Evolutionary conservation across 1,139 yeast genomes (phyloP).

Genomic region (Pichia sp.): DNA sequence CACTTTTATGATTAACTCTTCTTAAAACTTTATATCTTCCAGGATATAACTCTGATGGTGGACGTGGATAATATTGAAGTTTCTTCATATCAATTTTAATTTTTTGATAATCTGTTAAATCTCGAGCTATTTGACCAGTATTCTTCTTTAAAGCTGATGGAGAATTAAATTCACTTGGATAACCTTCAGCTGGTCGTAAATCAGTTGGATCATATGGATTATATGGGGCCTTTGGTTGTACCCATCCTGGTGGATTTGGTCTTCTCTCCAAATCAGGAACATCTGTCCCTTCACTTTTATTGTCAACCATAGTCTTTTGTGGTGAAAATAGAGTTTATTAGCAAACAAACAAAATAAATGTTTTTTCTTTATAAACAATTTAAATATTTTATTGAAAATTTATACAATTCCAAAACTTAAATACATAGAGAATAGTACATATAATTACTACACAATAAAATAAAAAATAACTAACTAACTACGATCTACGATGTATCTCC

Average conservation of each 20-base stretch:
- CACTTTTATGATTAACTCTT: slow-evolving; percentile 47
- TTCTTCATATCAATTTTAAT: slow-evolving; percentile 69
- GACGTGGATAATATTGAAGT: slow-evolving; percentile 74
- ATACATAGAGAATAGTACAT: too few relatives aligned
- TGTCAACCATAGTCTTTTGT: neutral
- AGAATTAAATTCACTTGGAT: slow-evolving; percentile 68
- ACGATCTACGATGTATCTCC: too few relatives aligned
- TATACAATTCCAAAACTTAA: too few relatives aligned
- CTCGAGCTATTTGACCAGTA: slow-evolving; percentile 54
- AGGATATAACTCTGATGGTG: slow-evolving; percentile 65
- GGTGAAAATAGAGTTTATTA: neutral
- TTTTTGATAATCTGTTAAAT: slow-evolving; percentile 62
- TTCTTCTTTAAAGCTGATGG: slow-evolving; percentile 52
- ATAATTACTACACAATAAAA: too few relatives aligned
- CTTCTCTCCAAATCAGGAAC: slow-evolving; percentile 40
- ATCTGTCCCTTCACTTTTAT: neutral
- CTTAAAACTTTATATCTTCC: slow-evolving; percentile 74
- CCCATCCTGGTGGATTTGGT: slow-evolving; percentile 81
- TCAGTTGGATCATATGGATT: slow-evolving; percentile 82
- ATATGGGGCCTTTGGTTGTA: slow-evolving; percentile 75
- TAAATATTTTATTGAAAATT: too few relatives aligned
- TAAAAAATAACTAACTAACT: too few relatives aligned
- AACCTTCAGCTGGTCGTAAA: slow-evolving; percentile 72
- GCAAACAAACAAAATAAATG: neutral
- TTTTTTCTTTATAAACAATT: too few relatives aligned